These are phyloP conservation scores for Penicillium sumatraense DNA, from an alignment of 2,329 filamentous ascomycete species.

Conservation along the genomic window DNA sequence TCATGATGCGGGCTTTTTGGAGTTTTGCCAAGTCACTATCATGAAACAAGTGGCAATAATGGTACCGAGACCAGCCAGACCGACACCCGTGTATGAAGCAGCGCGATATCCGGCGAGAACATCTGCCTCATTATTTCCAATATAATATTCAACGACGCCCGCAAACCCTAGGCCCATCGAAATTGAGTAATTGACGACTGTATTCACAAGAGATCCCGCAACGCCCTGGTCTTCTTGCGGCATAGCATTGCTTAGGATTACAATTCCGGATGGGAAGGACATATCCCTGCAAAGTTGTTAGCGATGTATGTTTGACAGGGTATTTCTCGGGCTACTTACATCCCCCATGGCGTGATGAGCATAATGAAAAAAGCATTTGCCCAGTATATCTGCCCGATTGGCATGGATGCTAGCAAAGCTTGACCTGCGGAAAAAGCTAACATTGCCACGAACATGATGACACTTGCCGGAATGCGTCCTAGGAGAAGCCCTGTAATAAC, in stretches of 20 bases:
- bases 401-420: conserved; percentile 46
- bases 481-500: conserved; percentile 41
- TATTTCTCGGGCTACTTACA: conserved; percentile 19
- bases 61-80: conserved; percentile 31
- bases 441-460: conserved; percentile 44
- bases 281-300: conserved; percentile 60
- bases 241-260: conserved; percentile 64
- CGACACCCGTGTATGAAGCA: conserved; percentile 47
- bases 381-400: conserved; percentile 50
- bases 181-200: conserved; percentile 71
- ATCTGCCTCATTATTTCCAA: conserved; percentile 44
- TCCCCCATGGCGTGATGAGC: conserved; percentile 37
- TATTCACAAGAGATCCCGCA: conserved; percentile 63
- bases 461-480: conserved; percentile 31
- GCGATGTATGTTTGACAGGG: not conserved
- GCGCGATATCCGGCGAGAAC: conserved; percentile 45
- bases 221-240: conserved; percentile 55
- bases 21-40: conserved; percentile 14
- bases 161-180: conserved; percentile 70
- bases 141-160: conserved; percentile 63
- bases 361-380: conserved; percentile 37
- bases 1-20: conserved; percentile 4
- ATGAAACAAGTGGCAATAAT: conserved; percentile 21
- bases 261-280: conserved; percentile 65
- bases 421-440: conserved; percentile 39